Conservation (phyloP, 2,329 filamentous ascomycete genomes). For the Thelonectria discophora region DNA sequence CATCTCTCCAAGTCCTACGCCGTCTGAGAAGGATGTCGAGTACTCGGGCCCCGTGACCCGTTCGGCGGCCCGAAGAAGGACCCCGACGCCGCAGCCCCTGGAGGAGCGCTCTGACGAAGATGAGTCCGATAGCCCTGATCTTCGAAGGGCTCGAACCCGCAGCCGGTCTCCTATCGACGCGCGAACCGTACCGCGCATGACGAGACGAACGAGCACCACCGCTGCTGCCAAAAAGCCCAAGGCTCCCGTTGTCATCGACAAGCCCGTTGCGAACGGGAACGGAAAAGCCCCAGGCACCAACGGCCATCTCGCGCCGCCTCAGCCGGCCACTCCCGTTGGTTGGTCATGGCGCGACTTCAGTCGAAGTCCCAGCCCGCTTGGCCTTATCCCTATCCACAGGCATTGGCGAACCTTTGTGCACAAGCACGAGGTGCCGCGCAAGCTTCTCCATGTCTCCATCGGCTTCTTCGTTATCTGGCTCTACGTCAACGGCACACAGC, state of each 20-base stretch:
- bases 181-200: slow-evolving; percentile 63
- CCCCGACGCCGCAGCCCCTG: slow-evolving; percentile 67
- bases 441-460: slow-evolving; percentile 93
- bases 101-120: slow-evolving; percentile 66
- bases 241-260: slow-evolving; percentile 33
- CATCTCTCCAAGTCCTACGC: slow-evolving; percentile 85
- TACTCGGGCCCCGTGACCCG: slow-evolving; percentile 81
- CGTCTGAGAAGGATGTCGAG: slow-evolving; percentile 47
- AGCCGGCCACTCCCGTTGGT: slow-evolving; percentile 63
- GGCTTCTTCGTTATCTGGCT: slow-evolving; percentile 91
- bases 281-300: slow-evolving; percentile 54
- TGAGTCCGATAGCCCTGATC: slow-evolving; percentile 55
- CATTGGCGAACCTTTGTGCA: slow-evolving; percentile 93
- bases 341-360: slow-evolving; percentile 90
- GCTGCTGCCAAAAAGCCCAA: slow-evolving; percentile 41
- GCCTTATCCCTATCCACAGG: slow-evolving; percentile 92
- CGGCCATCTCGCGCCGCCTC: slow-evolving; percentile 76
- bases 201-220: slow-evolving; percentile 55
- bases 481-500: slow-evolving; percentile 82
- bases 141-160: slow-evolving; percentile 71
- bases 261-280: slow-evolving; percentile 47
- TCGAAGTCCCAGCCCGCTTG: slow-evolving; percentile 89
- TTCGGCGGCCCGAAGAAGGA: slow-evolving; percentile 70
- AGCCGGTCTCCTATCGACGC: slow-evolving; percentile 73
- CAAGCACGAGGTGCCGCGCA: slow-evolving; percentile 95